Percentiles rank a stretch among this genome's conserved stretches.
phyloP scores from a whole-genome alignment of 352 stramenopile genomes.

The Globisporangium mamillatum region DNA sequence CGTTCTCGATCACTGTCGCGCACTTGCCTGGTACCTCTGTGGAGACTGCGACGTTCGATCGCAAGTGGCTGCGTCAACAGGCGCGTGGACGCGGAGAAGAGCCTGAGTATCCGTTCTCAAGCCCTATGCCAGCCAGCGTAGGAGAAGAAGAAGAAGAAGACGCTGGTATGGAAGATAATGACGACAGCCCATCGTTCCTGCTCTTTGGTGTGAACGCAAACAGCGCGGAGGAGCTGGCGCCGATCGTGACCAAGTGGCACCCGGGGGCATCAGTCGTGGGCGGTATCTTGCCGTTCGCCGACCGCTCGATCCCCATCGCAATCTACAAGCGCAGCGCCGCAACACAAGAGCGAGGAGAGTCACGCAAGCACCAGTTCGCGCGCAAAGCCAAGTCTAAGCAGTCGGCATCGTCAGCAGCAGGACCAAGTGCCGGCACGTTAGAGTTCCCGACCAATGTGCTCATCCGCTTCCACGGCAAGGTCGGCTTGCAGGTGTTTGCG shows the following conservation, averaged over 20 bases:
- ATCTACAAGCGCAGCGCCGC: conserved; percentile 3
- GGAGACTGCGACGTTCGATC: conserved; percentile 45
- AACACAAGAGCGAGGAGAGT: neutral
- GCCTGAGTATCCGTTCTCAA: conserved; percentile 34
- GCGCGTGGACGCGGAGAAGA: conserved; percentile 30
- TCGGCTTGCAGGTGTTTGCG: conserved; percentile 33
- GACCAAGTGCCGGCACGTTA: conserved; percentile 9
- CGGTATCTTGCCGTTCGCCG: conserved; percentile 34
- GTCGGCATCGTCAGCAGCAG: neutral
- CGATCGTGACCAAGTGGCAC: conserved; percentile 34
- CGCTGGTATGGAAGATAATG: neutral
- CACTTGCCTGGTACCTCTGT: conserved; percentile 46
- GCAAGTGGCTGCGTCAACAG: conserved; percentile 44
- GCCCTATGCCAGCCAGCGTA: neutral
- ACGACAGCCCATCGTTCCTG: conserved; percentile 36
- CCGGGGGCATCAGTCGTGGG: conserved; percentile 37
- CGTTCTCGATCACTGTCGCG: conserved; percentile 37
- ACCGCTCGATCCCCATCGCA: conserved; percentile 37
- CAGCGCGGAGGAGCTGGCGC: conserved; percentile 39
- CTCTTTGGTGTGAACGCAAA: conserved; percentile 56
- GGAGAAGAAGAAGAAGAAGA: neutral
- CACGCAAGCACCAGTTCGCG: conserved; percentile 5
- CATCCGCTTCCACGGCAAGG: conserved; percentile 34
- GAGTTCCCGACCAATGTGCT: conserved; percentile 45
- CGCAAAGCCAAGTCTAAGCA: conserved; percentile 15